Evolutionary conservation across 75 land plant species (phyloP).

Genomic region (Cryptomeria japonica): DNA sequence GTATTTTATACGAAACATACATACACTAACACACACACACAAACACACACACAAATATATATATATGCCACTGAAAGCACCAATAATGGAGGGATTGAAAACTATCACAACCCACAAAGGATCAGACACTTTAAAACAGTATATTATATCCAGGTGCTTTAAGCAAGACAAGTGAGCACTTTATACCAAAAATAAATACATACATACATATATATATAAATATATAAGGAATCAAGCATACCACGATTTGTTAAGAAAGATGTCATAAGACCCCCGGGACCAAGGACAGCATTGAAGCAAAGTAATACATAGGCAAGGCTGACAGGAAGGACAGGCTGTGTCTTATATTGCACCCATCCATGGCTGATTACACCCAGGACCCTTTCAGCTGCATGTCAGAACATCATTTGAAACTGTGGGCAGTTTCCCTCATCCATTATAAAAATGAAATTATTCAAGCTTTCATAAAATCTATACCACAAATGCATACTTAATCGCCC

Average conservation of each 20-base stretch:
- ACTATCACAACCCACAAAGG: no score
- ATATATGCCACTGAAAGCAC: no score
- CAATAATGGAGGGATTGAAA: no score
- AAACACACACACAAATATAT: no score
- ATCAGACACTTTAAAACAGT: not conserved
- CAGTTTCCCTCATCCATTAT: not conserved
- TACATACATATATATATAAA: not conserved
- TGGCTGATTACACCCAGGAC: constrained; percentile 62
- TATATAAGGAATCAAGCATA: constrained; percentile 22
- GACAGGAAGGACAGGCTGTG: constrained; percentile 94
- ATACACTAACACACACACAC: no score
- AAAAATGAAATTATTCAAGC: not conserved
- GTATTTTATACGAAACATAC: not conserved
- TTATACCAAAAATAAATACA: not conserved
- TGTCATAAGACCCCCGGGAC: constrained; percentile 98
- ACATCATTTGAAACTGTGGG: not conserved
- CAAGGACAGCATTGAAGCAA: constrained; percentile 85
- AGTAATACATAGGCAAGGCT: constrained; percentile 93
- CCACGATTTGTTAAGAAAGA: constrained; percentile 82
- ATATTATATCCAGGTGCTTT: not conserved
- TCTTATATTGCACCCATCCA: constrained; percentile 86
- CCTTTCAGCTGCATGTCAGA: constrained; percentile 33
- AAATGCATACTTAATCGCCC: constrained; percentile 27
- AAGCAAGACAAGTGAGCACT: constrained; percentile 6
- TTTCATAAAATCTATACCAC: not conserved